A percentile compares a stretch with the other conserved stretches of the same genome.
phyloP scores from a whole-genome alignment of 352 stramenopile species.

The Phytophthora melonis region DNA sequence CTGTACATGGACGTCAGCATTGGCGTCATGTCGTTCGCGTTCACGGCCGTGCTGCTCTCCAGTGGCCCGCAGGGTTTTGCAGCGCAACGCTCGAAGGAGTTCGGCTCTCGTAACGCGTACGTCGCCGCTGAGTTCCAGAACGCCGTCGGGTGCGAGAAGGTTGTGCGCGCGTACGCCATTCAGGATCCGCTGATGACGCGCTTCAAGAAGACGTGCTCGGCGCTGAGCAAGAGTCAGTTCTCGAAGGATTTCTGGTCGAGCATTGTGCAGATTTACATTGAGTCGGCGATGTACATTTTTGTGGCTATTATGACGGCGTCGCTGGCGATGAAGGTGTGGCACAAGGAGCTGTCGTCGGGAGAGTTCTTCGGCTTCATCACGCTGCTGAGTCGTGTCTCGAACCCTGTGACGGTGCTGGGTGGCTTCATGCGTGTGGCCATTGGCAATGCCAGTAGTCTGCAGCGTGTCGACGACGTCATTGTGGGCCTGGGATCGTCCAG shows the following conservation, averaged over 20 bases:
- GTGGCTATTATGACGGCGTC: slow-evolving; percentile 88
- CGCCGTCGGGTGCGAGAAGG: slow-evolving; percentile 86
- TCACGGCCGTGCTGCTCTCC: slow-evolving; percentile 81
- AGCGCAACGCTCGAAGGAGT: slow-evolving; percentile 85
- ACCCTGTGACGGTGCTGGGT: slow-evolving; percentile 82
- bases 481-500: slow-evolving; percentile 55
- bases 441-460: slow-evolving; percentile 86
- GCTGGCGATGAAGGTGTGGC: slow-evolving; percentile 88
- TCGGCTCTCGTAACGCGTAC: slow-evolving; percentile 89
- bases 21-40: slow-evolving; percentile 86
- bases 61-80: slow-evolving; percentile 88
- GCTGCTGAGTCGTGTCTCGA: slow-evolving; percentile 82
- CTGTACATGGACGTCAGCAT: slow-evolving; percentile 87
- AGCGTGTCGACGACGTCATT: slow-evolving; percentile 90
- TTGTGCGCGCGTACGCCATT: slow-evolving; percentile 87
- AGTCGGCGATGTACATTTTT: slow-evolving; percentile 92
- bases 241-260: slow-evolving; percentile 91
- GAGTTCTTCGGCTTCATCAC: slow-evolving; percentile 90
- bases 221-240: slow-evolving; percentile 86
- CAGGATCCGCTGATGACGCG: slow-evolving; percentile 79
- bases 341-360: slow-evolving; percentile 68
- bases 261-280: slow-evolving; percentile 92
- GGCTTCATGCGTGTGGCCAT: slow-evolving; percentile 92
- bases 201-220: slow-evolving; percentile 72
- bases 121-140: slow-evolving; percentile 91